A percentile compares a stretch with the other conserved stretches of the same genome.
phyloP scores from a whole-genome alignment of 108 stramenopile genomes.

The Stephanodiscus triporus region DNA sequence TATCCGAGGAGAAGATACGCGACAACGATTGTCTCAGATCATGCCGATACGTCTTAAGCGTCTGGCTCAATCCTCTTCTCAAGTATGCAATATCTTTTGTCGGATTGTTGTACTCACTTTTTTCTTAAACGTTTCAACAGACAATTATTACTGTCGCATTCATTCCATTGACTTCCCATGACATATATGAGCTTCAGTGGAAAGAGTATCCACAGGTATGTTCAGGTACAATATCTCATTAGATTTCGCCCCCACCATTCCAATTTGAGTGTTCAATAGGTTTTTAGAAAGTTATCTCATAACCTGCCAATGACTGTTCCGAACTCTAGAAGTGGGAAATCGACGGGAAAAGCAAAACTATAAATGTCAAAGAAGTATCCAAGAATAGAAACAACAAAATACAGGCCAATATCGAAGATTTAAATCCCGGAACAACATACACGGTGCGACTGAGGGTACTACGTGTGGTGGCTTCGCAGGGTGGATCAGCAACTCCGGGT shows the following conservation, averaged over 20 bases:
- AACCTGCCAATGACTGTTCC: not conserved
- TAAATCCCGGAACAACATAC: conserved; percentile 50
- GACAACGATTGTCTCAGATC: not conserved
- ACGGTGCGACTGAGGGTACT: conserved; percentile 42
- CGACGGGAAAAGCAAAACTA: conserved; percentile 39
- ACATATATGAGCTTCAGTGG: conserved; percentile 46
- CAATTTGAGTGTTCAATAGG: not conserved
- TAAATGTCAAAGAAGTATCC: conserved; percentile 33
- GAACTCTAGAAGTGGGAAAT: conserved; percentile 43
- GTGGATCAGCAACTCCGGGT: conserved; percentile 24
- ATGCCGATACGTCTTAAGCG: not conserved
- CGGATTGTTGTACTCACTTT: not conserved
- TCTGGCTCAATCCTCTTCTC: not conserved
- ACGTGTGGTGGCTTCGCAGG: conserved; percentile 15
- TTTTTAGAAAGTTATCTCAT: conserved; percentile 2
- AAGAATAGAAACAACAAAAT: conserved; percentile 43
- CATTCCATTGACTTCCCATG: conserved; percentile 41
- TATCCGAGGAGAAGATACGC: conserved; percentile 42
- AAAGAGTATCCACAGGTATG: conserved; percentile 53
- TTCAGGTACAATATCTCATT: conserved; percentile 2
- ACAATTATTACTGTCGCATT: conserved; percentile 52
- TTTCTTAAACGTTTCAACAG: conserved; percentile 7
- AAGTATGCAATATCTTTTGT: not conserved
- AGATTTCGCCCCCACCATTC: not conserved
- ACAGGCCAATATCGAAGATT: conserved; percentile 47